Base-by-base conservation (phyloP, 306 rosid genomes). In the Mimosa pudica region DNA sequence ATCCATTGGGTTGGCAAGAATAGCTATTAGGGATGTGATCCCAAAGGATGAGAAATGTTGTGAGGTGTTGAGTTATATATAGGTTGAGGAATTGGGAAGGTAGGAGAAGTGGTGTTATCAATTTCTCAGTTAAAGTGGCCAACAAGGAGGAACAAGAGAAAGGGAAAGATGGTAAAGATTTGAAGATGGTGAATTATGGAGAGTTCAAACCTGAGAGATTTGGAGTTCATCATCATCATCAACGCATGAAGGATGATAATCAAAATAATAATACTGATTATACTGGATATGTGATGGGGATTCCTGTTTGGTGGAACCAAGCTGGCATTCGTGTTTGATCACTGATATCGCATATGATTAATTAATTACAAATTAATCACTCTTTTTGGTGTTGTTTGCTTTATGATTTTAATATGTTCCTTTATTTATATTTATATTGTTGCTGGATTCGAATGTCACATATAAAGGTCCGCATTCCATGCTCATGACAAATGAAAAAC, bases 1-100 rank as follows among this genome's bases (percentile, higher is more conserved):
- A 60, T 60, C 65, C 2, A 24, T 60, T 8, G 65, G 65, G 35
- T 4, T 60, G 65, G 65, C 65, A 3, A 60, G 65, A 24, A 60
- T 60, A 60, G 65, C 14, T 33, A 60, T 60, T 24, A 3, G 36
- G 65, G 65, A 24, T 60, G 36, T 60, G 14, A 20, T 60, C 2
- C 65, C 65, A 18, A 60, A 10, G 30, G 36, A 24, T 20, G 65
- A 60, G 2, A 9, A 10, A 10, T 24, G 65, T 60, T 8, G 1
- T 33, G 65, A 60, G 71, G 80, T 77, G 61, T 33, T 83, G 82
- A 88, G 94, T 79, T 88, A 90, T 35, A 67, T 88, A 90, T 35
- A 67, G 94, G 68, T 55, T 88, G 82, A 84, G 92, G 77, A 82
- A 88, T 36, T 16, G 57, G 7, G 76, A 70, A 49, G 90, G 94